phyloP scores from a whole-genome alignment of 495 filamentous ascomycete genomes.

The Niebla homalea region DNA sequence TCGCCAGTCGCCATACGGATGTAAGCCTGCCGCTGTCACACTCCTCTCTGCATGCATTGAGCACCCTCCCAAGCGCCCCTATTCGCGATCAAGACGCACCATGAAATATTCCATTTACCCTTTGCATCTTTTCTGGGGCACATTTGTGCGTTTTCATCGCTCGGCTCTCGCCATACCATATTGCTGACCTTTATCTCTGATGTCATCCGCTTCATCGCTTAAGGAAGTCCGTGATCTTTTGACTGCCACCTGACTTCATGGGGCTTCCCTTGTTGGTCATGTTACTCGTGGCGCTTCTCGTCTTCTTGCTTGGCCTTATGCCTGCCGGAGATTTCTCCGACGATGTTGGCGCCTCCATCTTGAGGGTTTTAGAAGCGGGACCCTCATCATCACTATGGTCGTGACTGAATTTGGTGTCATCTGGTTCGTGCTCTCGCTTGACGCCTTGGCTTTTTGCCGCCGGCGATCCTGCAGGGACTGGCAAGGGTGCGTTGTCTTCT shows the following conservation, averaged over 20 bases:
- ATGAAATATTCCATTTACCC: no score
- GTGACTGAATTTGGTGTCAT: slow-evolving; percentile 4
- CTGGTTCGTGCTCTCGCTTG: slow-evolving; percentile 43
- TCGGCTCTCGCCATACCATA: neutral
- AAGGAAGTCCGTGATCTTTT: slow-evolving; percentile 82
- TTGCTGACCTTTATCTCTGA: no score
- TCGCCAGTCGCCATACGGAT: slow-evolving; percentile 11
- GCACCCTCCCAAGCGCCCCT: neutral
- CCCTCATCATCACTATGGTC: slow-evolving; percentile 21
- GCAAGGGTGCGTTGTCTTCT: slow-evolving; percentile 37
- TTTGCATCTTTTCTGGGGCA: no score
- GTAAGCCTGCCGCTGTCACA: slow-evolving; percentile 10
- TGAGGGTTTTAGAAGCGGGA: slow-evolving; percentile 7
- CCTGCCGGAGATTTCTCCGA: slow-evolving; percentile 22
- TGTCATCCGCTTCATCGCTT: slow-evolving; percentile 14
- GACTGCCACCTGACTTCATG: slow-evolving; percentile 45
- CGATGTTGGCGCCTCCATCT: slow-evolving; percentile 2
- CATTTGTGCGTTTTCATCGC: neutral
- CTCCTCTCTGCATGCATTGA: slow-evolving; percentile 5
- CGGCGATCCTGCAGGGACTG: slow-evolving; percentile 17
- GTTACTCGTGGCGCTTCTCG: slow-evolving; percentile 36
- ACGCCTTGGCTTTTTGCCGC: slow-evolving; percentile 21
- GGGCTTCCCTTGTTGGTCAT: slow-evolving; percentile 28
- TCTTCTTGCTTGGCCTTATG: slow-evolving; percentile 32
- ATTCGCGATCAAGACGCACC: no score